phyloP scores from a whole-genome alignment of 257 asterid species.

The Nicotiana paniculata region DNA sequence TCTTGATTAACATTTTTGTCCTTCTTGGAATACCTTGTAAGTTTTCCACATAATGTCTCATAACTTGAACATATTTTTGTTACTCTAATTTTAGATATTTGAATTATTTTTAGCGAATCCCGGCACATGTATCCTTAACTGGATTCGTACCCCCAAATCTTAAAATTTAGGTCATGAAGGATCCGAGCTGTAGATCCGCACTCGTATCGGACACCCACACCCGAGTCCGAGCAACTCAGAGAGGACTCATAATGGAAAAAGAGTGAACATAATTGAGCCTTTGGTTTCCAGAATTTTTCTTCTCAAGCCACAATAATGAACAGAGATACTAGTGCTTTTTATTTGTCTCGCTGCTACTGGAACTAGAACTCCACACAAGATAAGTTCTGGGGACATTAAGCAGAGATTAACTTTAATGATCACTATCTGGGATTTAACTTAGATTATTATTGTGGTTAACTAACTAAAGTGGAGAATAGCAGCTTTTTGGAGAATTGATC shows the following conservation, averaged over 20 bases:
- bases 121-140: no score
- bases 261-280: not conserved
- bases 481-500: not conserved
- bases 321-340: not conserved
- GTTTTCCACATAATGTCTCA: no score
- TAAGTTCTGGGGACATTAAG: not conserved
- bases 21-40: no score
- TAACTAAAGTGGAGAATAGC: not conserved
- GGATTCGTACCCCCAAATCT: no score
- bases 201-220: no score
- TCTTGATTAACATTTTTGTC: no score
- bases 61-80: no score
- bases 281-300: not conserved
- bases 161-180: no score
- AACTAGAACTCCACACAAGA: not conserved
- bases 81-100: no score
- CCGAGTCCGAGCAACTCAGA: not conserved
- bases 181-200: no score
- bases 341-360: not conserved
- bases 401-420: not conserved
- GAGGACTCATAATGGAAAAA: not conserved
- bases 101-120: no score
- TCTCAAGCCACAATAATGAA: not conserved
- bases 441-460: not conserved
- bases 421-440: slow-evolving; percentile 1